Percentiles rank a stretch among this genome's conserved stretches.
These are phyloP conservation scores for Penicillium pulvis DNA, from an alignment of 495 filamentous ascomycete species.

Conservation along the genomic window DNA sequence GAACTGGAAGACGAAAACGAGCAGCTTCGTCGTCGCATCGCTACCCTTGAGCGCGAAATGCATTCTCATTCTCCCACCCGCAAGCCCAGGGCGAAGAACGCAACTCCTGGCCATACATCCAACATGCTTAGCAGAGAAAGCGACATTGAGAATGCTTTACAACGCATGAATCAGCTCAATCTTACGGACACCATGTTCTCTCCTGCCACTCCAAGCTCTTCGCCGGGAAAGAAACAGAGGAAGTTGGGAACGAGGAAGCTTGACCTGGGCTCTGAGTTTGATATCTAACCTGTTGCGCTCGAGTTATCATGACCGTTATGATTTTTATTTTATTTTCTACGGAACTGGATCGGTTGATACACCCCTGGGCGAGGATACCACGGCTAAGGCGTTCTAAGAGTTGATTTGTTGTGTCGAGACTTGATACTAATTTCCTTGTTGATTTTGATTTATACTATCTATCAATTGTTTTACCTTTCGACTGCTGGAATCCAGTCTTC, in stretches of 20 bases:
- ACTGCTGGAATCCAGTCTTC: no score
- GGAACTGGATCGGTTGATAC: constrained; percentile 18
- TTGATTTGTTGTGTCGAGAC: constrained; percentile 8
- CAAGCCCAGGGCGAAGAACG: constrained; percentile 37
- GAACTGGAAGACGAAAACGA: constrained; percentile 54
- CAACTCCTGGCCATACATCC: constrained; percentile 26
- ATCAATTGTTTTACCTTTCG: neutral
- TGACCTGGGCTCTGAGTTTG: constrained; percentile 58
- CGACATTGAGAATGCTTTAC: constrained; percentile 46
- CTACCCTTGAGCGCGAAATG: constrained; percentile 50
- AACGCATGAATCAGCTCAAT: constrained; percentile 47
- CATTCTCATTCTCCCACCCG: constrained; percentile 49
- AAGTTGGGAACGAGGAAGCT: constrained; percentile 59
- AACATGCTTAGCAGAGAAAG: constrained; percentile 41
- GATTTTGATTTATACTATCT: neutral
- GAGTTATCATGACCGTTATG: constrained; percentile 24
- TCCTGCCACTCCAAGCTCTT: constrained; percentile 25
- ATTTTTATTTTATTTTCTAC: constrained; percentile 10
- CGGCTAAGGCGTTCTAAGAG: constrained; percentile 23
- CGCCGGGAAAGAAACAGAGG: constrained; percentile 48
- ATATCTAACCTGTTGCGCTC: constrained; percentile 30
- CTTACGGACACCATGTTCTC: constrained; percentile 45
- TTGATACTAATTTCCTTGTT: neutral
- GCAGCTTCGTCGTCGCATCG: constrained; percentile 45
- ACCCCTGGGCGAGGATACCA: constrained; percentile 17